These are phyloP conservation scores for Starmerella cellae DNA, from an alignment of 805 yeast species.

Conservation along the genomic window DNA sequence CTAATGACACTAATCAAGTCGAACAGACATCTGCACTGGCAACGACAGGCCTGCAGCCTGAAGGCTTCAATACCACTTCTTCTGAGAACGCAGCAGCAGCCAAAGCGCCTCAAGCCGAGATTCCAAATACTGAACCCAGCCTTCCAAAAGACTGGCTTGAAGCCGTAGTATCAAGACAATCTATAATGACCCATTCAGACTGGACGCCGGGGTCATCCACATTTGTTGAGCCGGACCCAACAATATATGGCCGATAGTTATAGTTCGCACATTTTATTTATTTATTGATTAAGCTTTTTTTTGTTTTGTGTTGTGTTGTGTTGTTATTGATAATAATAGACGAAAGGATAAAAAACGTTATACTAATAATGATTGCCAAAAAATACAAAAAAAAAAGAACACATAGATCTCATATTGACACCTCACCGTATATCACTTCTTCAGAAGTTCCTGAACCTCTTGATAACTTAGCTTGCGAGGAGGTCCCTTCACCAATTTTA, in stretches of 20 bases:
- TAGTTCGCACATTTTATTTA: slow-evolving; percentile 1
- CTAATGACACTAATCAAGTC: no score
- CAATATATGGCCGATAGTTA: slow-evolving; percentile 4
- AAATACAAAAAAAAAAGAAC: background rate
- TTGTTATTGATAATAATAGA: no score
- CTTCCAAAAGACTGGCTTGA: slow-evolving; percentile 30
- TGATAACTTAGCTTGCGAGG: slow-evolving; percentile 5
- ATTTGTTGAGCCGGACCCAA: slow-evolving; percentile 14
- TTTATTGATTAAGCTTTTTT: background rate
- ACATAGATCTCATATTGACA: background rate
- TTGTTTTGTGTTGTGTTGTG: no score
- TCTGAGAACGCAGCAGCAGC: background rate
- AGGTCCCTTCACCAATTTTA: slow-evolving; percentile 9
- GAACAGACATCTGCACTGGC: no score
- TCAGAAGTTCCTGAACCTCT: slow-evolving; percentile 7
- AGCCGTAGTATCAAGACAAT: slow-evolving; percentile 24
- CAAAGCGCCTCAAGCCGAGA: background rate
- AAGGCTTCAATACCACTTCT: no score
- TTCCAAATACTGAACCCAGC: no score
- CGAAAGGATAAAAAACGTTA: no score
- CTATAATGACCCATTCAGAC: slow-evolving; percentile 27
- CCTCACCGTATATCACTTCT: background rate
- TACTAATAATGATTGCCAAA: no score
- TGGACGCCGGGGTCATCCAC: slow-evolving; percentile 22
- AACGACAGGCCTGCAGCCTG: no score